Conservation (phyloP, 2,329 filamentous ascomycete species). For the Colletotrichum gloeosporioides region DNA sequence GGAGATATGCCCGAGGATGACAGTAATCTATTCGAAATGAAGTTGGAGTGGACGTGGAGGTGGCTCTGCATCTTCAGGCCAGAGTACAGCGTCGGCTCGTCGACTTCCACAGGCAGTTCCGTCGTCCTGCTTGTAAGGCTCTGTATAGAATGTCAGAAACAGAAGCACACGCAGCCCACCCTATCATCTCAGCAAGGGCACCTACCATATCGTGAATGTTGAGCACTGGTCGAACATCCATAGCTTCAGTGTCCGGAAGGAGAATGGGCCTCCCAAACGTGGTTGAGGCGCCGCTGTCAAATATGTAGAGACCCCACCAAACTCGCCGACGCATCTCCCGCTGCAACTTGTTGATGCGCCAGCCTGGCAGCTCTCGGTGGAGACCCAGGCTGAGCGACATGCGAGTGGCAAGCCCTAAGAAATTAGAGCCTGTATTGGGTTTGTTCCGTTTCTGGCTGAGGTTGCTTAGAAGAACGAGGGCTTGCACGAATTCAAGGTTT, state of each 20-base stretch:
- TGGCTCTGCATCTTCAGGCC: constrained; percentile 31
- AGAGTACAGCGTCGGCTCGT: constrained; percentile 31
- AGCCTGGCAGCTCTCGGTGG: constrained; percentile 45
- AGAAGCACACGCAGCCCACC: background rate
- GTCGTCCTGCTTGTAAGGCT: constrained; percentile 28
- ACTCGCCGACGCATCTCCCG: constrained; percentile 43
- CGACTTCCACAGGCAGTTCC: constrained; percentile 25
- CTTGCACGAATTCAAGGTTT: constrained; percentile 35
- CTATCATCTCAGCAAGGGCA: background rate
- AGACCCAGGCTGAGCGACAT: constrained; percentile 52
- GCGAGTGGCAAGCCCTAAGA: constrained; percentile 50
- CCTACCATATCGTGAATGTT: constrained; percentile 32
- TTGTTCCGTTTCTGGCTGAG: constrained; percentile 53
- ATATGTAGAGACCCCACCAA: constrained; percentile 49
- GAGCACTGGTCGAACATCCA: constrained; percentile 32
- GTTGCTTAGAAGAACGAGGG: constrained; percentile 37
- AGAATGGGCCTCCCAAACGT: constrained; percentile 41
- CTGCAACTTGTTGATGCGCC: constrained; percentile 26
- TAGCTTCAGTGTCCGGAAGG: constrained; percentile 31
- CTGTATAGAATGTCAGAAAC: constrained; percentile 10
- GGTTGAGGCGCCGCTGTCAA: constrained; percentile 50
- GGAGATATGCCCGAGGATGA: constrained; percentile 28
- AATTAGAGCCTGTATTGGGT: constrained; percentile 54
- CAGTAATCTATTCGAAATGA: constrained; percentile 34
- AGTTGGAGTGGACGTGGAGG: constrained; percentile 34